Evolutionary conservation across 495 filamentous ascomycete genomes (phyloP).

Genomic region (Podospora comata): DNA sequence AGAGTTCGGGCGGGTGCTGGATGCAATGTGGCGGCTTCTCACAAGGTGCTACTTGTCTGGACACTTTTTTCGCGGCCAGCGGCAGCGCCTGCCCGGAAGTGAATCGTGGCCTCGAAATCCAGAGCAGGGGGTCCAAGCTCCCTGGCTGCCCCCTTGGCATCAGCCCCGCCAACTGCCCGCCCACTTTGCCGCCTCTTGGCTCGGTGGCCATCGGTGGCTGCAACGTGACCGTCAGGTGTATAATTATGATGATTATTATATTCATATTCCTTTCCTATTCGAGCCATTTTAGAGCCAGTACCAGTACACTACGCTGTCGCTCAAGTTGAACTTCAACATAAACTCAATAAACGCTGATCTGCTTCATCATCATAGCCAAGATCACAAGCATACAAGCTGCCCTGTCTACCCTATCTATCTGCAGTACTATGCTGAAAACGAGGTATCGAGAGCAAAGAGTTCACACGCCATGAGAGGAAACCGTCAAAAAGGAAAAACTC

Average conservation of each 20-base stretch:
- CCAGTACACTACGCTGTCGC: too few species aligned
- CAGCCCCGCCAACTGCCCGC: conserved; percentile 9
- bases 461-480: conserved; percentile 8
- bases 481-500: not conserved
- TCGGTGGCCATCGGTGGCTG: conserved; percentile 6
- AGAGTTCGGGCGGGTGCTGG: not conserved
- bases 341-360: conserved; percentile 9
- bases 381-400: conserved; percentile 1
- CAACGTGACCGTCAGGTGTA: conserved; percentile 11
- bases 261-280: too few species aligned
- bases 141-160: not conserved
- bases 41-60: not conserved
- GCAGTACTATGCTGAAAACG: not conserved
- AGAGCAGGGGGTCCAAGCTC: conserved; percentile 30
- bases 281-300: not conserved
- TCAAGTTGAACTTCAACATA: not conserved
- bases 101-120: conserved; percentile 42
- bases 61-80: conserved; percentile 17
- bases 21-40: conserved; percentile 36
- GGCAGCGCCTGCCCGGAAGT: conserved; percentile 13
- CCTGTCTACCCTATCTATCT: conserved; percentile 8
- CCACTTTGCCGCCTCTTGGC: conserved; percentile 2
- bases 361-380: not conserved
- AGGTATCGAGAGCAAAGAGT: not conserved
- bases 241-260: too few species aligned